Conservation (phyloP, 2,329 filamentous ascomycete species). For the Fusarium bulbicola region DNA sequence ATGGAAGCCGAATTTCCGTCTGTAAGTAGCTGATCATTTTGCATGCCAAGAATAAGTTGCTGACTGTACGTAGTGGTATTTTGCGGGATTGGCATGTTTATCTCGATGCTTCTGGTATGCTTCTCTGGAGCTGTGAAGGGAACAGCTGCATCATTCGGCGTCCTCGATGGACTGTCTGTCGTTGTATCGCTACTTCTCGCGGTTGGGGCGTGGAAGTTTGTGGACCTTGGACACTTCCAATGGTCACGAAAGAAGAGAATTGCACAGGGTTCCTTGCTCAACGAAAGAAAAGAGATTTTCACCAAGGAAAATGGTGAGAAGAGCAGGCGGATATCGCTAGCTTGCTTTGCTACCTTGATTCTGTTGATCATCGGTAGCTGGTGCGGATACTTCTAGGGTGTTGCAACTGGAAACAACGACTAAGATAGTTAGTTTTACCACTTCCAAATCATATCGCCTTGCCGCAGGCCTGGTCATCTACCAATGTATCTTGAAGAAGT, state of each 20-base stretch:
- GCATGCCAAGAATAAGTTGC: fast-evolving
- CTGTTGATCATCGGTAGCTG: not conserved
- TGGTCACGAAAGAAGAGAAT: not conserved
- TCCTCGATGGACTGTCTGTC: conserved; percentile 38
- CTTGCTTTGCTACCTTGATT: not conserved
- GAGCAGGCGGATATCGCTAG: not conserved
- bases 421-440: not conserved
- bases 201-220: not conserved
- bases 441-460: not conserved
- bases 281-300: not conserved
- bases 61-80: not conserved
- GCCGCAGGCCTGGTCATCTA: too few species aligned
- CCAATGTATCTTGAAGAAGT: too few species aligned
- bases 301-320: not conserved
- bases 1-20: conserved; percentile 59
- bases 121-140: conserved; percentile 59
- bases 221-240: not conserved
- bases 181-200: not conserved
- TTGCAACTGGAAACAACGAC: not conserved
- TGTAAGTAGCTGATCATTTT: conserved; percentile 47
- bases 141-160: conserved; percentile 65
- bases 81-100: conserved; percentile 50
- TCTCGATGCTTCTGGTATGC: conserved; percentile 63
- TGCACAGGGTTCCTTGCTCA: not conserved
- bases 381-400: not conserved